Percentiles rank a stretch among this genome's conserved stretches.
Evolutionary conservation across 1,139 yeast genomes (phyloP).

Genomic region (Yamadazyma siamensis): DNA sequence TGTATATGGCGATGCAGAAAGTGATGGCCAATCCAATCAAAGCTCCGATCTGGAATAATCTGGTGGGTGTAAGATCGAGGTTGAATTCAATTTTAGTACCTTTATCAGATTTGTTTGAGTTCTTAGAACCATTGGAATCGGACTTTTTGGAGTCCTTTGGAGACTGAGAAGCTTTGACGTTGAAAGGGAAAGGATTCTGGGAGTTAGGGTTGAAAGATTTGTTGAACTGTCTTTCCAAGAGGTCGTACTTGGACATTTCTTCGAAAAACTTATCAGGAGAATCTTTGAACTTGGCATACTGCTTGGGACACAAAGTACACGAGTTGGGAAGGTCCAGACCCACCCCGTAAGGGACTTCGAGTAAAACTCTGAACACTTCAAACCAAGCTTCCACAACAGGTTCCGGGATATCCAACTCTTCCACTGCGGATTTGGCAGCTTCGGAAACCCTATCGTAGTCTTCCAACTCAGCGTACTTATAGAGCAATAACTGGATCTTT

Average conservation of each 20-base stretch:
- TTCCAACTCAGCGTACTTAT: conserved; percentile 15
- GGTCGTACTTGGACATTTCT: not conserved
- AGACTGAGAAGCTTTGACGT: not conserved
- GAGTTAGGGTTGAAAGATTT: not conserved
- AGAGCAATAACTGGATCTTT: conserved; percentile 22
- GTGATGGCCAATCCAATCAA: conserved; percentile 25
- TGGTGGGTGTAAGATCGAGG: conserved; percentile 24
- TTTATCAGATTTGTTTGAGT: conserved; percentile 8
- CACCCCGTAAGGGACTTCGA: conserved; percentile 26
- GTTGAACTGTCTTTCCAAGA: conserved; percentile 5
- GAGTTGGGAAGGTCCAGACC: conserved; percentile 13
- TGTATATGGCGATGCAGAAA: conserved; percentile 15
- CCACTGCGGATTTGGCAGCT: conserved; percentile 14
- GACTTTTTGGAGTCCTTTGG: not conserved
- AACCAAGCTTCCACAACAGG: conserved; percentile 29
- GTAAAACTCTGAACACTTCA: conserved; percentile 26
- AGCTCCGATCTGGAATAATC: conserved; percentile 30
- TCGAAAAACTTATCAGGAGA: not conserved
- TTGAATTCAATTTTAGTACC: conserved; percentile 20
- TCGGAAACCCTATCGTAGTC: conserved; percentile 10
- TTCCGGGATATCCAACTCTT: conserved; percentile 14
- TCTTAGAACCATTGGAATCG: conserved; percentile 10
- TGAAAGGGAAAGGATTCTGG: too few relatives aligned
- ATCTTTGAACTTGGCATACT: conserved; percentile 18
- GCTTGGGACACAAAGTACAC: conserved; percentile 31